These are phyloP conservation scores for Zygoascus biomembranicola DNA, from an alignment of 805 yeast species.

Conservation along the genomic window DNA sequence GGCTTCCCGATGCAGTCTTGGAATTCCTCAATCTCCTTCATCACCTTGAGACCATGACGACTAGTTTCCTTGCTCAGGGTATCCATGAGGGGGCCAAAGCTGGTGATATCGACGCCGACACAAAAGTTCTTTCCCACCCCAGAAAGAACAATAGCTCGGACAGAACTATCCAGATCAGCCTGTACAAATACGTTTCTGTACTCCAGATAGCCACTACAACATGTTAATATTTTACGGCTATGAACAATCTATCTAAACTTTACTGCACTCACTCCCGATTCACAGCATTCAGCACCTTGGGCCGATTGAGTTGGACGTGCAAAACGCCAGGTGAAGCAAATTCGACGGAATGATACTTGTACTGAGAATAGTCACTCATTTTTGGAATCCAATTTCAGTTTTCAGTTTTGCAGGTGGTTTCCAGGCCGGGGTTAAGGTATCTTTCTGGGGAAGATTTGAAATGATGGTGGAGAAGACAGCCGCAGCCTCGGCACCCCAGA, in stretches of 20 bases:
- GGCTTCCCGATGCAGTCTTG: constrained; percentile 42
- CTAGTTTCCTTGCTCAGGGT: constrained; percentile 19
- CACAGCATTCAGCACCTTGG: constrained; percentile 52
- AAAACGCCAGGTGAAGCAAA: constrained; percentile 40
- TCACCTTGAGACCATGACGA: constrained; percentile 25
- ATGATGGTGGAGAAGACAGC: too few relatives aligned
- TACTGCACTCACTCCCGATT: constrained; percentile 26
- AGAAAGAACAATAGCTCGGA: constrained; percentile 49
- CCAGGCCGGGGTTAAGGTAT: too few relatives aligned
- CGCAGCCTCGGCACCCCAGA: too few relatives aligned
- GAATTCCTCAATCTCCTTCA: constrained; percentile 42
- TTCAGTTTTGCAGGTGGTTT: too few relatives aligned
- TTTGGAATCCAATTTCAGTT: background rate
- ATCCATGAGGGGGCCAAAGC: constrained; percentile 13
- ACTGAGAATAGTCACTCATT: constrained; percentile 14
- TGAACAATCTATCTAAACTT: background rate
- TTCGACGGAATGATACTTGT: constrained; percentile 25
- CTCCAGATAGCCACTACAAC: constrained; percentile 45
- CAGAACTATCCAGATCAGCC: constrained; percentile 37
- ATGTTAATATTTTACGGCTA: background rate
- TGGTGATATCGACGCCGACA: constrained; percentile 55
- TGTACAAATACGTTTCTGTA: constrained; percentile 40
- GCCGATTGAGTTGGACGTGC: constrained; percentile 56
- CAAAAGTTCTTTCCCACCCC: constrained; percentile 51
- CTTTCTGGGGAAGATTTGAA: too few relatives aligned